Percentiles rank a stretch among this genome's conserved stretches.
Conservation (phyloP, 2,329 filamentous ascomycete genomes). For the Parafenestella ontariensis region DNA sequence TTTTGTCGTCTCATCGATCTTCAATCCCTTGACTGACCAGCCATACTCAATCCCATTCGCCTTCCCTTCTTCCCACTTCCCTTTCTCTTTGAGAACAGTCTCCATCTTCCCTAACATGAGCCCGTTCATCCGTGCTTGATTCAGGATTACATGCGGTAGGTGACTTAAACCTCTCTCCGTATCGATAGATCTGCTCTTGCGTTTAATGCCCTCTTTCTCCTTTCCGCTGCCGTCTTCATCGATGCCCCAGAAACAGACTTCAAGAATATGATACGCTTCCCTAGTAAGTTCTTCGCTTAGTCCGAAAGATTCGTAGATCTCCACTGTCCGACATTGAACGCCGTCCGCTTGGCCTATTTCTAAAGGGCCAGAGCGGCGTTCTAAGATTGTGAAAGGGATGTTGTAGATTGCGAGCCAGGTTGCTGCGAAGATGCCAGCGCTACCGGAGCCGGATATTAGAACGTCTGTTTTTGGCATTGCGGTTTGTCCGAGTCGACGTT, state of each 20-base stretch:
- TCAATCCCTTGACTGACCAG: conserved; percentile 58
- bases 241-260: conserved; percentile 61
- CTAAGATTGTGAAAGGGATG: conserved; percentile 65
- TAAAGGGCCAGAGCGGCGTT: conserved; percentile 63
- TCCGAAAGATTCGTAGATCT: conserved; percentile 77
- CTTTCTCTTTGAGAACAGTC: conserved; percentile 34
- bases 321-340: conserved; percentile 70
- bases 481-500: not conserved
- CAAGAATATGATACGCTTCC: conserved; percentile 71
- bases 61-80: conserved; percentile 30
- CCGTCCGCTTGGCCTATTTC: conserved; percentile 69
- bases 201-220: conserved; percentile 49
- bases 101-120: conserved; percentile 63
- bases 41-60: conserved; percentile 62
- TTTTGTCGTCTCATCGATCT: conserved; percentile 56
- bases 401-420: conserved; percentile 66
- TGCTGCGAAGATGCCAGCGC: conserved; percentile 67
- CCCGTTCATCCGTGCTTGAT: conserved; percentile 73
- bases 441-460: conserved; percentile 67
- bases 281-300: conserved; percentile 68
- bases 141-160: conserved; percentile 72
- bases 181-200: conserved; percentile 58
- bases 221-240: conserved; percentile 32
- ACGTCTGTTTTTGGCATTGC: conserved; percentile 55
- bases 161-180: conserved; percentile 66